A percentile compares a stretch with the other conserved stretches of the same genome.
phyloP scores from a whole-genome alignment of 2,329 filamentous ascomycete species.

The Claviceps sp. region DNA sequence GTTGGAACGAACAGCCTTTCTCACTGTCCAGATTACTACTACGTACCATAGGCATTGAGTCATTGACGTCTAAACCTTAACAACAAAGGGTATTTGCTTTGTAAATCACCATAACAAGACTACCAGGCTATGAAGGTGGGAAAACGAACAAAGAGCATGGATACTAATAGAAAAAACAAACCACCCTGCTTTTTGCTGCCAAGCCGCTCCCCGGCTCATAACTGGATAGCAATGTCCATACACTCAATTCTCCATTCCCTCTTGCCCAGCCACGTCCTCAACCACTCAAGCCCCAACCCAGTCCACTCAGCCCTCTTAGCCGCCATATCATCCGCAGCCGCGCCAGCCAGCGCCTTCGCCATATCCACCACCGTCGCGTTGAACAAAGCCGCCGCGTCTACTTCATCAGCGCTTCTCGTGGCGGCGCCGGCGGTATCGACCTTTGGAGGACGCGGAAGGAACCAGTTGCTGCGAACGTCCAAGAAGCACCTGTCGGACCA shows the following conservation, averaged over 20 bases:
- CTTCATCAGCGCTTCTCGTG: slow-evolving; percentile 10
- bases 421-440: slow-evolving; percentile 12
- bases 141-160: neutral
- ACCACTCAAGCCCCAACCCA: slow-evolving; percentile 71
- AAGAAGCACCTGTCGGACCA: slow-evolving; percentile 88
- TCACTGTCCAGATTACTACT: too few species aligned
- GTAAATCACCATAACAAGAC: too few species aligned
- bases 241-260: slow-evolving; percentile 87
- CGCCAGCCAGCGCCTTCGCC: slow-evolving; percentile 49
- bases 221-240: slow-evolving; percentile 71
- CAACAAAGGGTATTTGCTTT: too few species aligned
- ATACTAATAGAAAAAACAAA: neutral
- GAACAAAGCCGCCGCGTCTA: slow-evolving; percentile 16
- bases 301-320: slow-evolving; percentile 52
- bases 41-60: too few species aligned
- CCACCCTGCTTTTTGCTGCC: neutral
- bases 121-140: too few species aligned
- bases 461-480: slow-evolving; percentile 87
- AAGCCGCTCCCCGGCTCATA: slow-evolving; percentile 21
- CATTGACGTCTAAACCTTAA: too few species aligned
- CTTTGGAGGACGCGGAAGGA: slow-evolving; percentile 54
- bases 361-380: slow-evolving; percentile 39
- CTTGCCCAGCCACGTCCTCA: slow-evolving; percentile 66
- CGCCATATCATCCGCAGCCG: slow-evolving; percentile 50
- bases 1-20: too few species aligned